These are phyloP conservation scores for Phytopythium cucurbitacearum DNA, from an alignment of 352 stramenopile species.

Conservation along the genomic window DNA sequence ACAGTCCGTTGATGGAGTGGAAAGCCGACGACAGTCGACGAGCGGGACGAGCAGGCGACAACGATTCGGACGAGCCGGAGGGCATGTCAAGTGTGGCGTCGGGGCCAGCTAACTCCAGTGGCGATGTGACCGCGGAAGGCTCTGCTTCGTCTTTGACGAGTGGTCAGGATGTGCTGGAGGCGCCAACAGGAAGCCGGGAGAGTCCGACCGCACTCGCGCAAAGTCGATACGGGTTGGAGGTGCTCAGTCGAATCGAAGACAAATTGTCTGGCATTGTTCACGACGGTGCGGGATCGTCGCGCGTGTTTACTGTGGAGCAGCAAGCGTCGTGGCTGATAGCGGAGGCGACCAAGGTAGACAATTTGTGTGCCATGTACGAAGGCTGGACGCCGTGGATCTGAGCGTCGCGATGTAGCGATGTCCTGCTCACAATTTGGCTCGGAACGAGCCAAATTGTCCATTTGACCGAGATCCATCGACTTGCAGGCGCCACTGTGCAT, in stretches of 20 bases:
- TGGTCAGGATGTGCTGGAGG: no score
- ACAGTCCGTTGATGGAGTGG: slow-evolving; percentile 84
- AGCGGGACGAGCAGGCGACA: slow-evolving; percentile 15
- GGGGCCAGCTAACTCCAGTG: no score
- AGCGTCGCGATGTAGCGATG: slow-evolving; percentile 1
- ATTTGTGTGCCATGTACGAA: slow-evolving; percentile 88
- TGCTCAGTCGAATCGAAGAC: slow-evolving; percentile 68
- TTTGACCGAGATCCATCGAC: no score
- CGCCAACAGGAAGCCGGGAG: neutral
- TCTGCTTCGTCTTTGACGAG: no score
- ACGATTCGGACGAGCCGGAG: no score
- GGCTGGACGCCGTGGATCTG: slow-evolving; percentile 88
- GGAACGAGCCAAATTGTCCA: no score
- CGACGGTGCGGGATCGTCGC: slow-evolving; percentile 19
- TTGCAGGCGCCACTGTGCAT: no score
- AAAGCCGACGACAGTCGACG: slow-evolving; percentile 34
- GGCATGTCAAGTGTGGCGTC: no score
- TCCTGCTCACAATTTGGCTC: neutral
- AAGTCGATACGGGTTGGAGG: slow-evolving; percentile 60
- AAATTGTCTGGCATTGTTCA: slow-evolving; percentile 60
- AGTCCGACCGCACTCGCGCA: slow-evolving; percentile 11
- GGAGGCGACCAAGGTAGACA: slow-evolving; percentile 73
- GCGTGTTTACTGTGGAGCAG: slow-evolving; percentile 54
- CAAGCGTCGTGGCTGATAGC: slow-evolving; percentile 81
- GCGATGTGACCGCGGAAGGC: no score